Base-by-base conservation (phyloP, 1,139 yeast species). In the Yamadazyma dushanensis region DNA sequence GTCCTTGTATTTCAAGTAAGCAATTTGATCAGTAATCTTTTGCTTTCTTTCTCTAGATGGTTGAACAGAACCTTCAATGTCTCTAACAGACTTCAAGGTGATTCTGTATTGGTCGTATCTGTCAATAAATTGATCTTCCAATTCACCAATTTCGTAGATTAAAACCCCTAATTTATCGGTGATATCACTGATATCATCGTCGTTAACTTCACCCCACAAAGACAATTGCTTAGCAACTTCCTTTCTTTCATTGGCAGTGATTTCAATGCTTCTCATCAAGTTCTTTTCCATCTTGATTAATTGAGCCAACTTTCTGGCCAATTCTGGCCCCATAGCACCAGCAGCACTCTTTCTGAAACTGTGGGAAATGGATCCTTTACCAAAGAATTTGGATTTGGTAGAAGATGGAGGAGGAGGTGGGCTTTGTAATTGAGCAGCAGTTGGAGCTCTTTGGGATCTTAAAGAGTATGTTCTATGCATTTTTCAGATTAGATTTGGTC, bases 1-100 rank as follows among this genome's bases (percentile, higher is more conserved):
- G 61, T 83, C 92, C 68, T 83, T 83, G 70, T 83, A 84, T 64
- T 84, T 83, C 61, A 84, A 70, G 64, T 80, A 78, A 46, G 92
- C 94, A 63, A 85, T 84, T 61, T 83, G 83, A 57, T 84, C 90
- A 45, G 94, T 83, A 54, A 86, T 81, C 64, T 84, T 85, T 56
- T 81, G 87, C 68, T 84, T 85, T 63, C 94, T 80, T 65, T 84
- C 90, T 67, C 94, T 75, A 34, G 90, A 80, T 38, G 95, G 95
- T 63, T 84, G 92, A 44, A 86, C 92, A 32, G 90, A 82, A 38
- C 85, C 86, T 67, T 86, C 95, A 51, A 86, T 84, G 66, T 86
- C 85, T 67, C 94, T 76, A 55, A 86, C 78, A 28, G 86, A 74
- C 66, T 85, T 85, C 59, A 86, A 66, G 38, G 92, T 83, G 56